These are phyloP conservation scores for Bacidia gigantensis DNA, from an alignment of 495 filamentous ascomycete species.

Conservation along the genomic window DNA sequence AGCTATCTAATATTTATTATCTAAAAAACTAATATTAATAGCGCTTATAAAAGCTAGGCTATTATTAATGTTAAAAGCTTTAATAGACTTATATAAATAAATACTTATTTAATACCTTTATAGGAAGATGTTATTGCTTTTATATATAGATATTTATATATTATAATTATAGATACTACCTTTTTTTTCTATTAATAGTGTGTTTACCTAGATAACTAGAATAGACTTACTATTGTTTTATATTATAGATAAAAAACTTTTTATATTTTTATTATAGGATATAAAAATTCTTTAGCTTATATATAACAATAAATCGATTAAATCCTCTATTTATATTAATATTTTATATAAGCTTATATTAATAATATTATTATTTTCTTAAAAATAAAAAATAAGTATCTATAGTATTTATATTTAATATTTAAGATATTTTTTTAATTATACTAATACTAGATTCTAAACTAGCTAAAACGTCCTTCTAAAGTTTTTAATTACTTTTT, in stretches of 20 bases:
- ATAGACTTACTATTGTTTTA: neutral
- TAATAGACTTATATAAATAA: neutral
- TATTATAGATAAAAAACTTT: neutral
- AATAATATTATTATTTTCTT: constrained; percentile 1
- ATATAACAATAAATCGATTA: neutral
- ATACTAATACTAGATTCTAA: neutral
- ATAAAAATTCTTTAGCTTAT: constrained; percentile 2
- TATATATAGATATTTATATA: neutral
- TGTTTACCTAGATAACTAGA: neutral
- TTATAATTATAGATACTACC: neutral
- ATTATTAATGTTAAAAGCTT: neutral
- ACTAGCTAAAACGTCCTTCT: neutral
- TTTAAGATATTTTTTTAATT: neutral
- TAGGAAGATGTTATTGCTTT: neutral
- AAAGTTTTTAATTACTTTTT: neutral
- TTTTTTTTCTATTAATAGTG: neutral
- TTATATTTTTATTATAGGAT: neutral
- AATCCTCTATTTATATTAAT: neutral
- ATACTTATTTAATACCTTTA: neutral
- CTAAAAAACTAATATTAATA: neutral
- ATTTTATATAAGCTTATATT: neutral
- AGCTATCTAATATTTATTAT: neutral
- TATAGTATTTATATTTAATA: neutral
- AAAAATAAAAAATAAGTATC: neutral
- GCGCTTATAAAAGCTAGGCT: neutral